Percentiles rank a stretch among this genome's conserved stretches.
These are phyloP conservation scores for Gymnopus androsaceus DNA, from an alignment of 1,284 basidiomycete genomes.

Conservation along the genomic window DNA sequence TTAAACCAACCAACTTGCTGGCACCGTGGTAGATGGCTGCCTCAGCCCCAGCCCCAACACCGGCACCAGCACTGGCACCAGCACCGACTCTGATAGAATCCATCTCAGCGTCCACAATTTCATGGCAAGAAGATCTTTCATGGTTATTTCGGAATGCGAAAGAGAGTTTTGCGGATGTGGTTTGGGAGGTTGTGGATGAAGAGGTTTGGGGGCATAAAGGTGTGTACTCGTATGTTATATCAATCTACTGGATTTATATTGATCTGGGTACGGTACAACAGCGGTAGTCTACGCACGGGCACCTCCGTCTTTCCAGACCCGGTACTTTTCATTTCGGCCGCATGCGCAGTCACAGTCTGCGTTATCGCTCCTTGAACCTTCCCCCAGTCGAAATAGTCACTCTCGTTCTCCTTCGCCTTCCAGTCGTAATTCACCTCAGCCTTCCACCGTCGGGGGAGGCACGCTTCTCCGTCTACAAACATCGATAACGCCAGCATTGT, in stretches of 20 bases:
- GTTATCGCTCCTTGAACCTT: constrained; percentile 48
- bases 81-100: constrained; percentile 13
- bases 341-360: constrained; percentile 47
- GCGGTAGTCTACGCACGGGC: constrained; percentile 94
- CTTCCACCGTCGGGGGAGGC: constrained; percentile 25
- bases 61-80: not conserved
- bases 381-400: too few species aligned
- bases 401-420: constrained; percentile 36
- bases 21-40: too few species aligned
- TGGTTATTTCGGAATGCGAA: constrained; percentile 77
- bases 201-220: constrained; percentile 92
- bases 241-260: too few species aligned
- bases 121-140: constrained; percentile 80
- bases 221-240: constrained; percentile 30
- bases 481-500: constrained; percentile 72
- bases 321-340: constrained; percentile 79
- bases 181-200: constrained; percentile 72
- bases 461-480: constrained; percentile 53
- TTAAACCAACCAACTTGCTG: too few species aligned
- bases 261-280: constrained; percentile 39
- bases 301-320: constrained; percentile 80
- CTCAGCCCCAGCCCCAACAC: too few species aligned
- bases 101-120: constrained; percentile 26
- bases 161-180: constrained; percentile 89
- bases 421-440: constrained; percentile 1